phyloP scores from a whole-genome alignment of 495 filamentous ascomycete genomes.

The Xylaria telfairii region DNA sequence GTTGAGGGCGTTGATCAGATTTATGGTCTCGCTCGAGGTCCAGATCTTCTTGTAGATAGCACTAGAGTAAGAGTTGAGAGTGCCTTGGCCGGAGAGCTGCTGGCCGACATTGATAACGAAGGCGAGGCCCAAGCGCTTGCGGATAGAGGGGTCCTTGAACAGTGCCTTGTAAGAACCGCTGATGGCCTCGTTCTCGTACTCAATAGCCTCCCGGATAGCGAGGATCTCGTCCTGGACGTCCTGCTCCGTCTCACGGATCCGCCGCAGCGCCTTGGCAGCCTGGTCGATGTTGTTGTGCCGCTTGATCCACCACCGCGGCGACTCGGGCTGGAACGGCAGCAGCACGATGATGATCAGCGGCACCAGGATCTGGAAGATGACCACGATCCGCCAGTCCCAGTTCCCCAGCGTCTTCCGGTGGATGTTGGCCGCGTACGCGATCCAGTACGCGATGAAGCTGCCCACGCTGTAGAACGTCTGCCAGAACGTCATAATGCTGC shows the following conservation, averaged over 20 bases:
- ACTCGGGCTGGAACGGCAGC: conserved; percentile 63
- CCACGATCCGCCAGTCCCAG: conserved; percentile 68
- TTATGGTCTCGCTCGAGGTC: conserved; percentile 56
- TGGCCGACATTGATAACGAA: conserved; percentile 66
- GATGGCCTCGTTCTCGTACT: conserved; percentile 68
- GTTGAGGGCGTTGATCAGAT: conserved; percentile 71
- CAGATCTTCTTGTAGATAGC: conserved; percentile 72
- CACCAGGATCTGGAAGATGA: conserved; percentile 67
- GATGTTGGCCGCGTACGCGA: conserved; percentile 62
- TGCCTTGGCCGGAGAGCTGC: conserved; percentile 67
- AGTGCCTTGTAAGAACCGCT: conserved; percentile 61
- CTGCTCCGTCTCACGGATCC: conserved; percentile 62
- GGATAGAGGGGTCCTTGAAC: conserved; percentile 66
- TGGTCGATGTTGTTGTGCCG: conserved; percentile 59
- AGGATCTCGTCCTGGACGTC: conserved; percentile 65
- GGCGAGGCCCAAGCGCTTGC: conserved; percentile 61
- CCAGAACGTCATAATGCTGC: conserved; percentile 72
- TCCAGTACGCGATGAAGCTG: conserved; percentile 66
- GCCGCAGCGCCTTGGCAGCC: conserved; percentile 55
- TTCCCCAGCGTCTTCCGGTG: conserved; percentile 58
- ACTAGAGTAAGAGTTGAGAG: conserved; percentile 67
- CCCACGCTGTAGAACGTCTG: conserved; percentile 71
- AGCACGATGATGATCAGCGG: conserved; percentile 58
- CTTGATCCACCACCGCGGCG: conserved; percentile 66
- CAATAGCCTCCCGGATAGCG: conserved; percentile 63